A percentile compares a stretch with the other conserved stretches of the same genome.
These are phyloP conservation scores for Paxillus ammoniavirescens DNA, from an alignment of 768 basidiomycete species.

Conservation along the genomic window DNA sequence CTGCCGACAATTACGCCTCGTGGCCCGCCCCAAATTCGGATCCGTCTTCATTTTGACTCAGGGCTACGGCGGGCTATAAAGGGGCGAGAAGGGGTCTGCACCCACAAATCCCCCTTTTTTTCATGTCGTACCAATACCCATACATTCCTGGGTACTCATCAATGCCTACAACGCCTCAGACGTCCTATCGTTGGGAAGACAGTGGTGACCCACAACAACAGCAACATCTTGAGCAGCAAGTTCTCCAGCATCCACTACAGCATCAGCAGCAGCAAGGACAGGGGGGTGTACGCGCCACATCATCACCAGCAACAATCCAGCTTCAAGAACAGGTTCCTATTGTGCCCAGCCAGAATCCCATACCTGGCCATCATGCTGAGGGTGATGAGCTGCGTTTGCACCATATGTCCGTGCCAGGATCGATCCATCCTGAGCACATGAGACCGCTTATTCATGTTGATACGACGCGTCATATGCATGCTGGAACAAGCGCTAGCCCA, in stretches of 20 bases:
- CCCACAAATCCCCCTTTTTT: slow-evolving; percentile 25
- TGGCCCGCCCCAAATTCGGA: slow-evolving; percentile 12
- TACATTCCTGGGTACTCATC: slow-evolving; percentile 48
- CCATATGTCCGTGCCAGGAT: slow-evolving; percentile 19
- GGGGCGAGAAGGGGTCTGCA: slow-evolving; percentile 20
- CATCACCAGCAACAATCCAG: slow-evolving; percentile 17
- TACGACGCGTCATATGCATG: slow-evolving; percentile 25
- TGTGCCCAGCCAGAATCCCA: slow-evolving; percentile 29
- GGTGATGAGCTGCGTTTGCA: slow-evolving; percentile 28
- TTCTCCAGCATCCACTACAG: slow-evolving; percentile 38
- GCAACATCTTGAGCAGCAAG: slow-evolving; percentile 36
- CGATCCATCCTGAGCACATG: slow-evolving; percentile 28
- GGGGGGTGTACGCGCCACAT: slow-evolving; percentile 18
- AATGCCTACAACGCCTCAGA: slow-evolving; percentile 47
- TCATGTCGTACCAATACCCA: slow-evolving; percentile 52
- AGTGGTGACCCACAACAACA: slow-evolving; percentile 36
- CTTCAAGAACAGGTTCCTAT: slow-evolving; percentile 28
- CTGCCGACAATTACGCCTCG: slow-evolving; percentile 2
- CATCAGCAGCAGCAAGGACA: slow-evolving; percentile 32
- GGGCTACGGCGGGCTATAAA: slow-evolving; percentile 30
- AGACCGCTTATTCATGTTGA: slow-evolving; percentile 34
- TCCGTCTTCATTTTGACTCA: slow-evolving; percentile 28
- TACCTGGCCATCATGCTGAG: slow-evolving; percentile 16
- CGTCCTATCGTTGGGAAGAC: slow-evolving; percentile 42
- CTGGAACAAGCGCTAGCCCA: slow-evolving; percentile 28